Evolutionary conservation across 257 asterid genomes (phyloP).

Genomic region (Nicotiana undulata): DNA sequence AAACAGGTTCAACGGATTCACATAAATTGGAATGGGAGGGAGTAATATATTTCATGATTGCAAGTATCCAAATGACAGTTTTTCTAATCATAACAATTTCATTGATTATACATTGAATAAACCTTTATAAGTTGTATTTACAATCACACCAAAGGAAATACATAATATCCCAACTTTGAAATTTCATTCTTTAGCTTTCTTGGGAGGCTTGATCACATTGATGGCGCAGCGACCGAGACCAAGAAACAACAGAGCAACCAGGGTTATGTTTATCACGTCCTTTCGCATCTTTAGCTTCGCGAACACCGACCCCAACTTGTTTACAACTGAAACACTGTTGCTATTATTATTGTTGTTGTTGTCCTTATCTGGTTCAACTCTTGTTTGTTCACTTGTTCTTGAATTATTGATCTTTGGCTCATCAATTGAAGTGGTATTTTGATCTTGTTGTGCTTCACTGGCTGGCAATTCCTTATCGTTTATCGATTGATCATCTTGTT

Average conservation of each 20-base stretch:
- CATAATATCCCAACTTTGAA: neutral
- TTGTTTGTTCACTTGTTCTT: neutral
- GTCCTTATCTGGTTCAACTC: neutral
- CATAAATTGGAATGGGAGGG: no score
- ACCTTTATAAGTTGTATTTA: neutral
- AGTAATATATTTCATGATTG: no score
- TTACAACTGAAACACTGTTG: no score
- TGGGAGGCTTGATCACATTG: conserved; percentile 24
- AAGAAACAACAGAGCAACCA: conserved; percentile 30
- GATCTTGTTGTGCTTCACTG: no score
- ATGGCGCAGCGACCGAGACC: conserved; percentile 28
- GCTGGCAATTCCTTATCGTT: no score
- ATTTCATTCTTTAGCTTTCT: conserved; percentile 14
- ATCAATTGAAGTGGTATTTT: no score
- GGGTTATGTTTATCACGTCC: conserved; percentile 19
- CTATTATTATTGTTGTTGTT: neutral
- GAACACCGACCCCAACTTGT: neutral
- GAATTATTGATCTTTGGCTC: no score
- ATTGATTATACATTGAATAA: no score
- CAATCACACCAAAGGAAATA: neutral
- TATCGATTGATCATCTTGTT: no score
- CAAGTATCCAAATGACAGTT: no score
- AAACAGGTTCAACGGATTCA: no score
- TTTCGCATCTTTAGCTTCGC: conserved; percentile 35
- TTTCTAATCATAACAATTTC: no score